A percentile compares a stretch with the other conserved stretches of the same genome.
Conservation (phyloP, 129 eudicot species). For the Heracleum sosnowskyi region DNA sequence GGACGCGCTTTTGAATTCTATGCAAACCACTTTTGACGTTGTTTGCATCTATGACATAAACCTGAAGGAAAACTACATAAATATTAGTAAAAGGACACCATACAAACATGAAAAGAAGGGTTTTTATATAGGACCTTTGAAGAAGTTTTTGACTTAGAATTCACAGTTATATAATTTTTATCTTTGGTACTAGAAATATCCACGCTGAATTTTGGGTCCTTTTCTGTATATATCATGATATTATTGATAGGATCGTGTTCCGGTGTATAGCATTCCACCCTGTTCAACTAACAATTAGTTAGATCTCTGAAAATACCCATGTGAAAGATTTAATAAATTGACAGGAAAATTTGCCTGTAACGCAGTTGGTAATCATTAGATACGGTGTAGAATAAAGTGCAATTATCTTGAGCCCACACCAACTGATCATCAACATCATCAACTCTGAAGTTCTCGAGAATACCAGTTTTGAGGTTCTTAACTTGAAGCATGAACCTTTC, state of each 20-base stretch:
- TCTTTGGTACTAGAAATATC: too few relatives aligned
- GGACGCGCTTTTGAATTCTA: slow-evolving; percentile 55
- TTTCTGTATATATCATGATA: too few relatives aligned
- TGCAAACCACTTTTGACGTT: slow-evolving; percentile 40
- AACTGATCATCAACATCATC: slow-evolving; percentile 74
- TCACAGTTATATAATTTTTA: too few relatives aligned
- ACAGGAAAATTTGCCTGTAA: slow-evolving; percentile 43
- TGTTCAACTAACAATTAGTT: slow-evolving; percentile 23
- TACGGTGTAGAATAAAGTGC: slow-evolving; percentile 61
- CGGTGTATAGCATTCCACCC: too few relatives aligned
- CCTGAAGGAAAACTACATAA: slow-evolving; percentile 40
- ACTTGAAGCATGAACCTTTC: slow-evolving; percentile 66
- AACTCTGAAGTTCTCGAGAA: slow-evolving; percentile 32
- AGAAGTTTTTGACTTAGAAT: too few relatives aligned
- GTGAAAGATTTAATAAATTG: slow-evolving; percentile 2
- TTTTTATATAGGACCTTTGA: neutral
- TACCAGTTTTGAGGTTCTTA: slow-evolving; percentile 51
- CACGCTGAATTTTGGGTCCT: too few relatives aligned
- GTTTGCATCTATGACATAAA: slow-evolving; percentile 61
- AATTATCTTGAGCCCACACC: slow-evolving; percentile 81
- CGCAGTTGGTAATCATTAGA: slow-evolving; percentile 70
- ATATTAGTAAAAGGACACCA: neutral
- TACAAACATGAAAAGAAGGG: neutral
- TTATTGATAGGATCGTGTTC: too few relatives aligned
- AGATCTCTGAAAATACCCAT: slow-evolving; percentile 3